Conservation (phyloP, 495 filamentous ascomycete genomes). For the Clavariopsis aquatica region DNA sequence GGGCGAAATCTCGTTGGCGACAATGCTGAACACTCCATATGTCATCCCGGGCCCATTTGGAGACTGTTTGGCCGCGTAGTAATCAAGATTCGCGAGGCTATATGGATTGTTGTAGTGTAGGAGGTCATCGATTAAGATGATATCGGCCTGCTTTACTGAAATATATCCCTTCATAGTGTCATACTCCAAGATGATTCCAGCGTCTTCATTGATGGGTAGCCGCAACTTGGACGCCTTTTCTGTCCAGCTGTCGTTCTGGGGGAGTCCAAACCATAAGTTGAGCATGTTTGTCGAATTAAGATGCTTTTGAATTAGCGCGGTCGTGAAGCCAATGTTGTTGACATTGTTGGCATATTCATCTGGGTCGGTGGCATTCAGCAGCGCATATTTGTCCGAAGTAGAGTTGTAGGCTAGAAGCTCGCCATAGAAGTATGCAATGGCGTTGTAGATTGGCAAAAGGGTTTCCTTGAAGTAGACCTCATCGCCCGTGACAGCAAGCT, state of each 20-base stretch:
- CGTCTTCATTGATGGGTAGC: conserved; percentile 41
- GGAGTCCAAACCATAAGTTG: conserved; percentile 58
- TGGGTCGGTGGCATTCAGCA: conserved; percentile 77
- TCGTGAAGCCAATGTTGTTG: conserved; percentile 72
- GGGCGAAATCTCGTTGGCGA: conserved; percentile 58
- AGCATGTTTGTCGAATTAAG: conserved; percentile 58
- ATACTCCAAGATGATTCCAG: conserved; percentile 73
- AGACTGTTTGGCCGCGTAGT: conserved; percentile 67
- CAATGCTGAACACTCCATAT: conserved; percentile 64
- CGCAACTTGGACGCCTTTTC: conserved; percentile 43
- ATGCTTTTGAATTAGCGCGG: conserved; percentile 63
- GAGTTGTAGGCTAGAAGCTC: conserved; percentile 58
- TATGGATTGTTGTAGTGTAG: conserved; percentile 59
- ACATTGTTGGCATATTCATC: conserved; percentile 75
- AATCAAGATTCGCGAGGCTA: conserved; percentile 60
- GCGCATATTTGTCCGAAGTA: conserved; percentile 49
- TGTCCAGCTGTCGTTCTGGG: conserved; percentile 47
- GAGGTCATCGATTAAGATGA: conserved; percentile 62
- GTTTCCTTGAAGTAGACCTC: conserved; percentile 54
- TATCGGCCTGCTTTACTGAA: conserved; percentile 66
- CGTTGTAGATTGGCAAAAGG: conserved; percentile 61
- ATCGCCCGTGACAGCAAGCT: conserved; percentile 63
- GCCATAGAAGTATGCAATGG: conserved; percentile 58
- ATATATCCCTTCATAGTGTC: conserved; percentile 62
- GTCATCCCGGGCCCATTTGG: conserved; percentile 67